phyloP scores from a whole-genome alignment of 176 grass and related monocot species.

The Cenchrus fungigraminus region DNA sequence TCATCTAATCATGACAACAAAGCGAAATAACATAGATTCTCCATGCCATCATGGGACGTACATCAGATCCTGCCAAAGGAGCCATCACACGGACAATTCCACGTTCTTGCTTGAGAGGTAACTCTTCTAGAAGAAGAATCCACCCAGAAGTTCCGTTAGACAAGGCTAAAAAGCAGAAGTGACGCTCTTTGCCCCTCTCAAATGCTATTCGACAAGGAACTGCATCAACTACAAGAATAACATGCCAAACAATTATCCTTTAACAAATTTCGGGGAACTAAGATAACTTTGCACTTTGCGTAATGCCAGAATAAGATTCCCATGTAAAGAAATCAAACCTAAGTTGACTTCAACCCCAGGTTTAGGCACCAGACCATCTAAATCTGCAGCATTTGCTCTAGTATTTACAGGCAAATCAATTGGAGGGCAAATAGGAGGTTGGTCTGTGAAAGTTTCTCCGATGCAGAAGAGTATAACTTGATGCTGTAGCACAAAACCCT shows the following conservation, averaged over 20 bases:
- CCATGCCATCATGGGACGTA: constrained; percentile 57
- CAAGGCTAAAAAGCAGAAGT: constrained; percentile 83
- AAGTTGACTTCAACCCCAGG: constrained; percentile 83
- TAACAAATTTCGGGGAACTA: constrained; percentile 36
- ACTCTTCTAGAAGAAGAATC: constrained; percentile 95
- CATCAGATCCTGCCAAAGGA: constrained; percentile 90
- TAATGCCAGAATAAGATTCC: constrained; percentile 23
- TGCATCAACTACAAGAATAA: constrained; percentile 61
- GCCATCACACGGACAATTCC: constrained; percentile 82
- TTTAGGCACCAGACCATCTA: constrained; percentile 68
- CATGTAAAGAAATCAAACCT: constrained; percentile 52
- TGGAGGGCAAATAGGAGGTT: constrained; percentile 57
- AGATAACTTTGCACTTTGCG: constrained; percentile 12
- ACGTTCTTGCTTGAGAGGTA: constrained; percentile 67
- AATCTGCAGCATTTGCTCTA: constrained; percentile 51
- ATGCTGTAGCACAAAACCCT: constrained; percentile 94
- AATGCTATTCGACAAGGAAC: constrained; percentile 98
- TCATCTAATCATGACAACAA: constrained; percentile 3
- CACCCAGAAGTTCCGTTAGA: constrained; percentile 77
- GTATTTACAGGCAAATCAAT: constrained; percentile 58
- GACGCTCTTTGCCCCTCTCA: constrained; percentile 95
- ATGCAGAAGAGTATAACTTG: constrained; percentile 90
- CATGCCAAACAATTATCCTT: constrained; percentile 19
- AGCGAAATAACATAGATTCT: constrained; percentile 28
- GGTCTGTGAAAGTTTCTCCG: constrained; percentile 77